A percentile compares a stretch with the other conserved stretches of the same genome.
Conservation (phyloP, 768 basidiomycete genomes). For the Boletus tomentosulus region DNA sequence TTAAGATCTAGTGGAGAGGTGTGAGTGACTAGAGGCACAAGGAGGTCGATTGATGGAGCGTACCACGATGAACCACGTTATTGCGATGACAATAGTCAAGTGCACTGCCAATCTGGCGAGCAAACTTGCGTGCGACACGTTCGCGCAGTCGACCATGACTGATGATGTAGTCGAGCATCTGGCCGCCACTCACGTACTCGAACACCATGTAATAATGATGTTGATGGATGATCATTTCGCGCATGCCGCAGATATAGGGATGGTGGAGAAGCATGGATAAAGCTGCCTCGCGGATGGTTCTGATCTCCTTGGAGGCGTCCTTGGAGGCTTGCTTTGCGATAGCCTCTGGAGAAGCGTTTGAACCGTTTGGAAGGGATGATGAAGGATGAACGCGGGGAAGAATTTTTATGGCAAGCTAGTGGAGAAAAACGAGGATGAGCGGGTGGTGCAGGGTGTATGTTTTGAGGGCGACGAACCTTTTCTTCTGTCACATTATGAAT, state of each 20-base stretch:
- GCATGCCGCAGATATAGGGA: slow-evolving; percentile 99
- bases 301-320: slow-evolving; percentile 95
- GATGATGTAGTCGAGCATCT: slow-evolving; percentile 99
- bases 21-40: slow-evolving; percentile 7
- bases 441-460: not conserved
- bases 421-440: slow-evolving; percentile 8
- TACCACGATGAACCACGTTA: slow-evolving; percentile 93
- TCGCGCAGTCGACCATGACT: slow-evolving; percentile 94
- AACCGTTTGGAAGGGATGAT: slow-evolving; percentile 45
- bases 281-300: slow-evolving; percentile 93
- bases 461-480: slow-evolving; percentile 57
- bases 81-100: slow-evolving; percentile 97
- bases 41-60: slow-evolving; percentile 13
- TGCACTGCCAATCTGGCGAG: slow-evolving; percentile 93
- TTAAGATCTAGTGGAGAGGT: slow-evolving; percentile 65
- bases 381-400: slow-evolving; percentile 79
- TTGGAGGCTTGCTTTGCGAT: slow-evolving; percentile 75
- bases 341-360: slow-evolving; percentile 47
- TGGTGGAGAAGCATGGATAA: slow-evolving; percentile 95
- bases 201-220: slow-evolving; percentile 99
- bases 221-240: slow-evolving; percentile 95
- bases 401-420: slow-evolving; percentile 96
- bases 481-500: slow-evolving; percentile 85
- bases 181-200: slow-evolving; percentile 98
- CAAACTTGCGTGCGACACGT: slow-evolving; percentile 95